Evolutionary conservation across 2,329 filamentous ascomycete genomes (phyloP).

Genomic region (Fusarium nisikadoi): DNA sequence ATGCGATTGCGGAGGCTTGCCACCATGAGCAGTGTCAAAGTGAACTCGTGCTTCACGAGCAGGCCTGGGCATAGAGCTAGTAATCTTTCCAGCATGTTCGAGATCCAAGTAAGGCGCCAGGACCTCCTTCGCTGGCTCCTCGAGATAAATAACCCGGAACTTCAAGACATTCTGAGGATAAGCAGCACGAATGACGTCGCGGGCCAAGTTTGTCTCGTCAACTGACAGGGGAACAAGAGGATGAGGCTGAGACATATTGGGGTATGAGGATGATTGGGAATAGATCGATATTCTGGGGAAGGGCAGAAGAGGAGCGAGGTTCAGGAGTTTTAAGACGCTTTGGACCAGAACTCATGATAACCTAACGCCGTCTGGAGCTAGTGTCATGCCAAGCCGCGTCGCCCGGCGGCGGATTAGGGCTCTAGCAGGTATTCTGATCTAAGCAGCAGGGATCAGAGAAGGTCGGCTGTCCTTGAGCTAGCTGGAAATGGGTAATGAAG

Average conservation of each 20-base stretch:
- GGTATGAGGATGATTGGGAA: neutral
- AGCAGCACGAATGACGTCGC: neutral
- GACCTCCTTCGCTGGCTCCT: neutral
- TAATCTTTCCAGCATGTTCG: neutral
- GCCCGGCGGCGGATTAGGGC: neutral
- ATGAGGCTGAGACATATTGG: neutral
- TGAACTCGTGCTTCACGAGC: neutral
- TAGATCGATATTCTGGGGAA: neutral
- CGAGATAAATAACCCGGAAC: neutral
- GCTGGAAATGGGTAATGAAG: neutral
- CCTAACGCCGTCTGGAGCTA: neutral
- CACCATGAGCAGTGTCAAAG: neutral
- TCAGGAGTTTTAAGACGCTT: neutral
- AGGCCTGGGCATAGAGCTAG: rapidly evolving
- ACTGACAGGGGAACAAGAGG: neutral
- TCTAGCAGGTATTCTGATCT: neutral
- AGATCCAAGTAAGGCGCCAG: rapidly evolving
- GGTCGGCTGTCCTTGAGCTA: rapidly evolving
- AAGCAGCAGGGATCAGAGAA: neutral
- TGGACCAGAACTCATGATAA: neutral
- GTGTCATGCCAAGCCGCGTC: neutral
- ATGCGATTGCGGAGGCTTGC: neutral
- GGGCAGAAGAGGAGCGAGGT: rapidly evolving
- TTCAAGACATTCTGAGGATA: neutral
- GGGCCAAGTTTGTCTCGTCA: neutral